Percentiles rank a stretch among this genome's conserved stretches.
Evolutionary conservation across 805 yeast genomes (phyloP).

Genomic region (Starmerella vaccinii): DNA sequence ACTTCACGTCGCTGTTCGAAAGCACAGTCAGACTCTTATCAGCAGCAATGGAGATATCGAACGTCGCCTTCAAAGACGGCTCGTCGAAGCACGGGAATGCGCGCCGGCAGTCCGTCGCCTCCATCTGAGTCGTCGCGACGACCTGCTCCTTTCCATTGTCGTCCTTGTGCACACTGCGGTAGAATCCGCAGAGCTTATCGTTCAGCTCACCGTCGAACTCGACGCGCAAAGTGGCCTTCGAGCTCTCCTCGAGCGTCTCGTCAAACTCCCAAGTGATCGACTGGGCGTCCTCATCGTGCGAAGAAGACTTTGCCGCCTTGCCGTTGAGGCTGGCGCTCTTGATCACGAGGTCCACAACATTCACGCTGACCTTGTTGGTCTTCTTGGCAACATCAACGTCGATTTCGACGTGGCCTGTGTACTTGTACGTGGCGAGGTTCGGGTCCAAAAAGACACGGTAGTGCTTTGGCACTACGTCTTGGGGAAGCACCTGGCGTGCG

Average conservation of each 20-base stretch:
- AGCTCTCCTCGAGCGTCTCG: constrained; percentile 30
- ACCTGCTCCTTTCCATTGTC: constrained; percentile 44
- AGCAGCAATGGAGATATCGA: constrained; percentile 47
- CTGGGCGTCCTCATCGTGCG: constrained; percentile 47
- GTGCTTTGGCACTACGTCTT: constrained; percentile 58
- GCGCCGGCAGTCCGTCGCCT: constrained; percentile 66
- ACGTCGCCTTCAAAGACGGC: constrained; percentile 59
- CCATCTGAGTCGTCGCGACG: constrained; percentile 61
- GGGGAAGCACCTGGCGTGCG: constrained; percentile 44
- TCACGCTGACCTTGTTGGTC: constrained; percentile 43
- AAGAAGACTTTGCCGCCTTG: constrained; percentile 28
- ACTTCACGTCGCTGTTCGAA: constrained; percentile 55
- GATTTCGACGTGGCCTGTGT: constrained; percentile 33
- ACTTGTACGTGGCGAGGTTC: constrained; percentile 36
- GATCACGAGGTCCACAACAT: constrained; percentile 56
- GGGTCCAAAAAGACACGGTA: constrained; percentile 64
- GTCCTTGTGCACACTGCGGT: constrained; percentile 51
- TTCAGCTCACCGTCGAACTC: constrained; percentile 48
- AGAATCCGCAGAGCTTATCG: constrained; percentile 65
- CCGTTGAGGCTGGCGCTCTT: constrained; percentile 29
- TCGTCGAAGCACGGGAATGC: constrained; percentile 73
- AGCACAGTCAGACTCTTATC: constrained; percentile 45
- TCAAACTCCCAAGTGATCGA: constrained; percentile 51
- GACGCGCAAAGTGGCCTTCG: constrained; percentile 48
- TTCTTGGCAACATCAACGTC: constrained; percentile 37